A percentile compares a stretch with the other conserved stretches of the same genome.
These are phyloP conservation scores for Pseudotulostoma volvatum DNA, from an alignment of 495 filamentous ascomycete genomes.

Conservation along the genomic window DNA sequence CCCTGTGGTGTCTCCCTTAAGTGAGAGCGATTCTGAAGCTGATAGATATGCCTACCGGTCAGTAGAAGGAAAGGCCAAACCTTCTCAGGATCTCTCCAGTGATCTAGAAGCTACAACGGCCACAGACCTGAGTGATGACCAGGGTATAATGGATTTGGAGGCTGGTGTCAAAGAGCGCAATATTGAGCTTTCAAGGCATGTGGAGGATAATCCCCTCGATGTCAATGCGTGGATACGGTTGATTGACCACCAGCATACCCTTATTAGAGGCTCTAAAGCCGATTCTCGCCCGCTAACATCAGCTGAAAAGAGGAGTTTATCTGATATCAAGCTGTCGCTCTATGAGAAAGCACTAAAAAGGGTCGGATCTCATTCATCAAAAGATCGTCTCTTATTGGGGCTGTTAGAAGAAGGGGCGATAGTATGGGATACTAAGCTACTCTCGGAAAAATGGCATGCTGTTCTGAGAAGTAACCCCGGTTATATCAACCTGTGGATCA, in stretches of 20 bases:
- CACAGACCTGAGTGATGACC: conserved; percentile 25
- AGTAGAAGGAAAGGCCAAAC: conserved; percentile 46
- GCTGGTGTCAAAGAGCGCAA: conserved; percentile 32
- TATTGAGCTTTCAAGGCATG: conserved; percentile 38
- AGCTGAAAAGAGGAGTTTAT: conserved; percentile 48
- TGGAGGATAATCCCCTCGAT: conserved; percentile 48
- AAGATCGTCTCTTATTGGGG: conserved; percentile 43
- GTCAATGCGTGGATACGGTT: conserved; percentile 58
- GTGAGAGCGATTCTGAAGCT: conserved; percentile 20
- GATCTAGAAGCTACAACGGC: conserved; percentile 40
- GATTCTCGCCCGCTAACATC: conserved; percentile 29
- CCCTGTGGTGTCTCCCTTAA: conserved; percentile 5
- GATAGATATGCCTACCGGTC: conserved; percentile 50
- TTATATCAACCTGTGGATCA: conserved; percentile 51
- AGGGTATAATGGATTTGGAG: conserved; percentile 14
- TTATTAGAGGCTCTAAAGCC: conserved; percentile 27
- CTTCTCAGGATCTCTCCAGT: conserved; percentile 27
- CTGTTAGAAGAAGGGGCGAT: conserved; percentile 54
- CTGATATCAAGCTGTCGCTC: conserved; percentile 66
- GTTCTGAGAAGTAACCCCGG: conserved; percentile 39
- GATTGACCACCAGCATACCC: conserved; percentile 53
- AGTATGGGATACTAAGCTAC: conserved; percentile 51
- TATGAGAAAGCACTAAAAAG: conserved; percentile 61
- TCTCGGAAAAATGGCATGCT: conserved; percentile 48
- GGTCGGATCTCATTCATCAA: conserved; percentile 21